A percentile compares a stretch with the other conserved stretches of the same genome.
These are phyloP conservation scores for Fragilaria crotonensis DNA, from an alignment of 108 stramenopile species.

Conservation along the genomic window DNA sequence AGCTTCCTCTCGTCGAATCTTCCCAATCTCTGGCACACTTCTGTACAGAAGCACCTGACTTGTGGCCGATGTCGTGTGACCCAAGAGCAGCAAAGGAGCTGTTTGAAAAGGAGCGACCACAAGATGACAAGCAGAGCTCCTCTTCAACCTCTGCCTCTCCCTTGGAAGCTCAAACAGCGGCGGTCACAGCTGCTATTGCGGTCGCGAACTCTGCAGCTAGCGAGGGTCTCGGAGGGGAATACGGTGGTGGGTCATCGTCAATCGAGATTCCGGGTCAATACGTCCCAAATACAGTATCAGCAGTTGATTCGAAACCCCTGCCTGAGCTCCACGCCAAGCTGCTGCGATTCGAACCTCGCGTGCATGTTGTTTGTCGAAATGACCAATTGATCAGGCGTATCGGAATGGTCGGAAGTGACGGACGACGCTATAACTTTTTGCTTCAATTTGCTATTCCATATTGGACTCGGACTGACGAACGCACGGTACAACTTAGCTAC, in stretches of 20 bases:
- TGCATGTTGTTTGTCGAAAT: slow-evolving; percentile 54
- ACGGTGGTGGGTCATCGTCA: slow-evolving; percentile 63
- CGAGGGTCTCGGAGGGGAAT: slow-evolving; percentile 70
- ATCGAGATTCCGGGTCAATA: slow-evolving; percentile 90
- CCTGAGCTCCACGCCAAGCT: slow-evolving; percentile 83
- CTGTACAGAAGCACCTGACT: slow-evolving; percentile 49
- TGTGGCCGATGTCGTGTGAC: slow-evolving; percentile 73
- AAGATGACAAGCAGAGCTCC: slow-evolving; percentile 4
- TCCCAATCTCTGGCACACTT: slow-evolving; percentile 69
- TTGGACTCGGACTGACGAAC: slow-evolving; percentile 78
- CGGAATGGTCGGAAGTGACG: slow-evolving; percentile 80
- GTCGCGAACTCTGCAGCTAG: slow-evolving; percentile 48
- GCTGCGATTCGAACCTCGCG: slow-evolving; percentile 49
- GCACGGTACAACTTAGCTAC: slow-evolving; percentile 63
- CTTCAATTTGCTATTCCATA: slow-evolving; percentile 82
- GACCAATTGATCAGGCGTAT: slow-evolving; percentile 64
- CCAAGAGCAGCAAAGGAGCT: slow-evolving; percentile 20
- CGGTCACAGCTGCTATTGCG: slow-evolving; percentile 48
- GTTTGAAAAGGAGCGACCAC: slow-evolving; percentile 13
- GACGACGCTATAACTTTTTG: slow-evolving; percentile 57
- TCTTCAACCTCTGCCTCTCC: slow-evolving; percentile 46
- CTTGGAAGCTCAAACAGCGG: slow-evolving; percentile 56
- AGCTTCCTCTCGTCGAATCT: slow-evolving; percentile 46
- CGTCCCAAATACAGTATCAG: slow-evolving; percentile 44
- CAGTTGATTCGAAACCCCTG: slow-evolving; percentile 52